These are phyloP conservation scores for Sporothrix brunneoviolacea DNA, from an alignment of 2,329 filamentous ascomycete genomes.

Conservation along the genomic window DNA sequence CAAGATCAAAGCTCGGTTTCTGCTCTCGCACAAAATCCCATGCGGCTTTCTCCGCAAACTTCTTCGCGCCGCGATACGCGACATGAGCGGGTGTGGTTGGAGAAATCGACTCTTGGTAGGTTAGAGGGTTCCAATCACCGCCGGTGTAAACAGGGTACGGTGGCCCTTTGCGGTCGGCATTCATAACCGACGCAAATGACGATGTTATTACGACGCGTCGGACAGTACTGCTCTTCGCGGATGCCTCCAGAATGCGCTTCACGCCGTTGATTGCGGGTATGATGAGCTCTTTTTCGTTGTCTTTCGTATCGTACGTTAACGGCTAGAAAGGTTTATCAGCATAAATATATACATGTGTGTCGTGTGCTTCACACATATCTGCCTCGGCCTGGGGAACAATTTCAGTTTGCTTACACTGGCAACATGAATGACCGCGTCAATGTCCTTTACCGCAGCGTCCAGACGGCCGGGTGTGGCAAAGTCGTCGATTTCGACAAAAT, in stretches of 20 bases:
- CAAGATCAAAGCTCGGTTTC: conserved; percentile 42
- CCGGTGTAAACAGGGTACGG: conserved; percentile 32
- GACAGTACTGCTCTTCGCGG: conserved; percentile 23
- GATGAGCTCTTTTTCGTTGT: conserved; percentile 40
- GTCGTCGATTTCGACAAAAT: conserved; percentile 37
- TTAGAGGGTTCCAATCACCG: conserved; percentile 47
- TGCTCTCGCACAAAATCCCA: conserved; percentile 42
- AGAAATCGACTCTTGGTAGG: conserved; percentile 36
- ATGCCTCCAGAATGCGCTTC: conserved; percentile 33
- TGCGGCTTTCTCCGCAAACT: conserved; percentile 44
- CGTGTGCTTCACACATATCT: neutral
- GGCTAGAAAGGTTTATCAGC: conserved; percentile 21
- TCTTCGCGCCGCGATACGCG: conserved; percentile 51
- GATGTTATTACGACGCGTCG: conserved; percentile 24
- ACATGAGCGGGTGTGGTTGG: conserved; percentile 26
- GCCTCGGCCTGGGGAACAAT: no score
- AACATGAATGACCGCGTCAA: conserved; percentile 27
- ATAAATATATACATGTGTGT: no score
- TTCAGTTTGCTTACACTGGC: conserved; percentile 16
- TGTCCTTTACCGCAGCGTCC: conserved; percentile 24
- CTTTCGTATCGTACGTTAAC: conserved; percentile 33
- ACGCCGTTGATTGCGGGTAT: conserved; percentile 41
- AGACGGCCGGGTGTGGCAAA: conserved; percentile 30
- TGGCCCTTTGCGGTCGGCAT: conserved; percentile 22
- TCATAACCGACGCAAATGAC: conserved; percentile 15